A percentile compares a stretch with the other conserved stretches of the same genome.
Conservation (phyloP, 2,329 filamentous ascomycete genomes). For the Xylariaceae sp. region DNA sequence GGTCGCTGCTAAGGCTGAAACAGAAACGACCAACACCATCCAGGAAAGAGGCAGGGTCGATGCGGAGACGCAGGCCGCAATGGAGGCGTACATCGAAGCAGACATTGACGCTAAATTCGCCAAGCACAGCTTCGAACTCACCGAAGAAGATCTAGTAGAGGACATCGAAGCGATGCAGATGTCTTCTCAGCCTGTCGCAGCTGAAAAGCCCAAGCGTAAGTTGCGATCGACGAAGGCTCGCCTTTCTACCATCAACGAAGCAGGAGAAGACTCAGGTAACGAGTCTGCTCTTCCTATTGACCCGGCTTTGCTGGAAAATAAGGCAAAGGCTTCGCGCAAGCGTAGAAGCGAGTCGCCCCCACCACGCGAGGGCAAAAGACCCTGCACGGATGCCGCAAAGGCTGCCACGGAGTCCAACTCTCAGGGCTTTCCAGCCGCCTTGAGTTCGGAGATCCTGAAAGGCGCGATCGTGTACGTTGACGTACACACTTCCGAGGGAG, state of each 20-base stretch:
- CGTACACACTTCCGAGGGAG: constrained; percentile 75
- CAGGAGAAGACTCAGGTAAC: constrained; percentile 49
- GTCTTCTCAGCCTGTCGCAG: constrained; percentile 36
- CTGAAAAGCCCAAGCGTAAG: not conserved
- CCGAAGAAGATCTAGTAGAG: constrained; percentile 52
- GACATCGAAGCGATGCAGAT: constrained; percentile 56
- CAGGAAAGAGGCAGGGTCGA: constrained; percentile 14
- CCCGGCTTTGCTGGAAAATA: constrained; percentile 37
- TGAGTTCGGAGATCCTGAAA: constrained; percentile 51
- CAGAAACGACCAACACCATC: not conserved
- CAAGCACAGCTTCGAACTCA: constrained; percentile 43
- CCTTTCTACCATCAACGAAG: constrained; percentile 10
- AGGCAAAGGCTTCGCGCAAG: constrained; percentile 65
- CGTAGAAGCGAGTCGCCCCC: constrained; percentile 56
- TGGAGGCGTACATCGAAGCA: constrained; percentile 25
- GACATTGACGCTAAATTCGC: constrained; percentile 35
- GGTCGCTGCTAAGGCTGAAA: not conserved
- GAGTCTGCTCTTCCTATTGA: constrained; percentile 58
- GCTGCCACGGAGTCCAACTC: constrained; percentile 42
- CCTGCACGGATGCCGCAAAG: constrained; percentile 47
- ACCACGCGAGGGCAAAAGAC: constrained; percentile 40
- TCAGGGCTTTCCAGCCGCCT: constrained; percentile 50
- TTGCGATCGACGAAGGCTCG: constrained; percentile 24
- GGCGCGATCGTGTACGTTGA: constrained; percentile 79
- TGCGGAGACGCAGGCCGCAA: constrained; percentile 30